phyloP scores from a whole-genome alignment of 139 green algal genomes.

The Nannochloris sp. region DNA sequence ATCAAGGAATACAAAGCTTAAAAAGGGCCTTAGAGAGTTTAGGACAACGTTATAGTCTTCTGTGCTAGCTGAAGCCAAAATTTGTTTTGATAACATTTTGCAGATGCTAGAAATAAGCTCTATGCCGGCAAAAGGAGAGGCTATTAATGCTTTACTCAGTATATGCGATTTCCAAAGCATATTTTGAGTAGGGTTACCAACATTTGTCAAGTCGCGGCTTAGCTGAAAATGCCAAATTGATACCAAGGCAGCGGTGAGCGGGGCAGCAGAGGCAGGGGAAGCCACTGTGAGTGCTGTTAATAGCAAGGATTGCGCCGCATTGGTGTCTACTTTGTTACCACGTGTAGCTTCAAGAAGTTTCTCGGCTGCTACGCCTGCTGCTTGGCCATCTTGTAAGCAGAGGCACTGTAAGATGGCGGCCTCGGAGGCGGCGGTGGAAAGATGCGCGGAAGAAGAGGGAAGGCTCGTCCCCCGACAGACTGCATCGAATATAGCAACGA shows the following conservation, averaged over 20 bases:
- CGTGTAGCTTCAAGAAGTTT: background rate
- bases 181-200: background rate
- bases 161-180: slow-evolving; percentile 1
- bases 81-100: background rate
- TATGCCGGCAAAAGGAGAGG: background rate
- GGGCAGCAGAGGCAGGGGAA: background rate
- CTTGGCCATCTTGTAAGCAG: background rate
- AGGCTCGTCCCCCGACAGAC: background rate
- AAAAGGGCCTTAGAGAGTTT: slow-evolving; percentile 4
- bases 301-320: background rate
- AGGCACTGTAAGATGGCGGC: background rate
- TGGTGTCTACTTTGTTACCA: background rate
- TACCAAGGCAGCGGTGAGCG: background rate
- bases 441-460: background rate
- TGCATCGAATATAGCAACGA: background rate
- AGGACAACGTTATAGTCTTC: no score
- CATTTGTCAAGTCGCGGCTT: background rate
- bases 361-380: background rate
- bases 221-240: background rate
- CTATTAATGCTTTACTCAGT: slow-evolving; percentile 4
- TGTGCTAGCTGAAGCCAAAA: no score
- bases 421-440: background rate
- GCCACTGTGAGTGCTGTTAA: slow-evolving; percentile 4
- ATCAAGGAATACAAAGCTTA: slow-evolving; percentile 8
- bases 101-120: background rate